Percentiles rank a stretch among this genome's conserved stretches.
These are phyloP conservation scores for Trypanosoma conorhini DNA, from an alignment of 208 protist genomes.

Conservation along the genomic window DNA sequence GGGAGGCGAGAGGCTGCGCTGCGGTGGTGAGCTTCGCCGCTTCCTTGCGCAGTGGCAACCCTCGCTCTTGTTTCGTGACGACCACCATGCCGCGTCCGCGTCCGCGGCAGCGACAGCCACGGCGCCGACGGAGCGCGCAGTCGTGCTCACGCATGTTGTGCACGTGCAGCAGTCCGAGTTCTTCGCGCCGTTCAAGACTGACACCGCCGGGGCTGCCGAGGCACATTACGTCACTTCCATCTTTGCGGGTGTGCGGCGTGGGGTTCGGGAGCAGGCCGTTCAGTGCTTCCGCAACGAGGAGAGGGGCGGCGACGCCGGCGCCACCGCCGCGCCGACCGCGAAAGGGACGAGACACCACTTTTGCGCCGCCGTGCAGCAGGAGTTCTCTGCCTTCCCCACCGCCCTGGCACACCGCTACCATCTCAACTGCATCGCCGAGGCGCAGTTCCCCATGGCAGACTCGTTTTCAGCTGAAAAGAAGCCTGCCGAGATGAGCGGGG, in stretches of 20 bases:
- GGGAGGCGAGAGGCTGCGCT: not conserved
- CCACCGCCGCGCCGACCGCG: conserved; percentile 11
- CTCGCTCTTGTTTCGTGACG: conserved; percentile 20
- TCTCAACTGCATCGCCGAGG: conserved; percentile 57
- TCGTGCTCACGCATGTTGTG: conserved; percentile 23
- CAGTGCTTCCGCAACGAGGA: not conserved
- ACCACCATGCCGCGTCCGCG: conserved; percentile 2
- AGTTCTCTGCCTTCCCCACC: conserved; percentile 80
- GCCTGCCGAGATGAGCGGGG: not conserved
- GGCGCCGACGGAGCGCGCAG: conserved; percentile 1
- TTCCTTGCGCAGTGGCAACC: conserved; percentile 25
- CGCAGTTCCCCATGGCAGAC: conserved; percentile 52
- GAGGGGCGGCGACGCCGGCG: not conserved
- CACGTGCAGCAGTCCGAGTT: conserved; percentile 28
- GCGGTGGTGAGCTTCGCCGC: conserved; percentile 7
- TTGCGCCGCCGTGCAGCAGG: conserved; percentile 39
- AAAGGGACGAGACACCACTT: conserved; percentile 64
- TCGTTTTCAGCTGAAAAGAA: not conserved
- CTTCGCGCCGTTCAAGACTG: conserved; percentile 3
- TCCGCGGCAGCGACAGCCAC: not conserved
- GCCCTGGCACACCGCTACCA: conserved; percentile 84
- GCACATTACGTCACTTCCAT: conserved; percentile 10
- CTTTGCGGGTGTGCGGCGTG: conserved; percentile 15
- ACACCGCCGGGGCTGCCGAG: not conserved
- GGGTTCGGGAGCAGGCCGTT: conserved; percentile 17